phyloP scores from a whole-genome alignment of 2,329 filamentous ascomycete genomes.

The Exophiala bonariae region DNA sequence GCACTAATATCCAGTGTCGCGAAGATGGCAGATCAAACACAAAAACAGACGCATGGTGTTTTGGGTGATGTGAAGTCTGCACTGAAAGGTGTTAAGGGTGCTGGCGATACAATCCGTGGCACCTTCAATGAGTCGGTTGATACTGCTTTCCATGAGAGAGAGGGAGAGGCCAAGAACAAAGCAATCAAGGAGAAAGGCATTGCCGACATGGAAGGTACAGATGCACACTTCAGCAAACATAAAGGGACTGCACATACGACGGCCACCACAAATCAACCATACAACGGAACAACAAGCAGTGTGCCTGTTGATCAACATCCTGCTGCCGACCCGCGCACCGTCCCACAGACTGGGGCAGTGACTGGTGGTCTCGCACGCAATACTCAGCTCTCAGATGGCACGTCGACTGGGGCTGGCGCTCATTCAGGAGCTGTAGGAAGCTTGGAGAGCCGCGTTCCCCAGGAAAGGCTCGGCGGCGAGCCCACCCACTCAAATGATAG shows the following conservation, averaged over 20 bases:
- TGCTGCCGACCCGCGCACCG: no score
- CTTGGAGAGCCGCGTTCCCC: constrained; percentile 12
- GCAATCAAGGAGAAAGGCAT: constrained; percentile 20
- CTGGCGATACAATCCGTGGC: constrained; percentile 22
- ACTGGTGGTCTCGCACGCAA: constrained; percentile 1
- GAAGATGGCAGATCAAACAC: constrained; percentile 18
- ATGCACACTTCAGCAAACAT: constrained; percentile 7
- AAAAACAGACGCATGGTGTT: constrained; percentile 11
- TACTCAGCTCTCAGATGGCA: constrained; percentile 2
- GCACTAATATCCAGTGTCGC: neutral
- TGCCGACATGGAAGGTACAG: constrained; percentile 13
- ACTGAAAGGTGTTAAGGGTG: constrained; percentile 20
- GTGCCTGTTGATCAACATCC: no score
- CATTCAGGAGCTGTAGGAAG: constrained; percentile 22
- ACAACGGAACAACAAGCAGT: no score
- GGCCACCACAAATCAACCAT: neutral
- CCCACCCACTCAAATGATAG: no score
- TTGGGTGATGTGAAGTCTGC: constrained; percentile 17
- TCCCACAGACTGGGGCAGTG: constrained; percentile 4
- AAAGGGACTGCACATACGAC: neutral
- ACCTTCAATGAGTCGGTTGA: constrained; percentile 21
- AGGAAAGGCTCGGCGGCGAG: constrained; percentile 7
- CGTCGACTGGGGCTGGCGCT: constrained; percentile 18
- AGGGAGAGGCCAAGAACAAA: constrained; percentile 16
- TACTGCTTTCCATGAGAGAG: constrained; percentile 17